Base-by-base conservation (phyloP, 106 monocot genomes). In the Platanthera zijinensis region DNA sequence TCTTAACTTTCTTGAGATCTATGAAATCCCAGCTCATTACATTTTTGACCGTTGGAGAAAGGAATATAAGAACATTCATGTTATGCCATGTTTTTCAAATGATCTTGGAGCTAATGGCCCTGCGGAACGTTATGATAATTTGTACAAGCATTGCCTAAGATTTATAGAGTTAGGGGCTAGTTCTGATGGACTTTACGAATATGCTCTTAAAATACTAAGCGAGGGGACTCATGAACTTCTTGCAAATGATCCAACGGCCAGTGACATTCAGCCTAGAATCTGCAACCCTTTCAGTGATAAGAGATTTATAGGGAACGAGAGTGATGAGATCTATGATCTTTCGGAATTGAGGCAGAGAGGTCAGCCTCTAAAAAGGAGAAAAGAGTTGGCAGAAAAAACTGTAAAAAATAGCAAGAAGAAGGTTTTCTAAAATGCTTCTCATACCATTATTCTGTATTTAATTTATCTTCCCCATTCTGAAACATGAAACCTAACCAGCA, bases 1-100 rank as follows among this genome's bases (percentile, higher is more conserved):
- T 71, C 79, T 82, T 3, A 82, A 86, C 69, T 86, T 82, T 76
- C 66, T 82, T 3, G 85, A 82, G 76, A 69, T 86, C 11, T 86
- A 86, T 82, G 86, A 86, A 80, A 82, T 86, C 51, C 86, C 86
- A 76, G 48, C 82, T 19, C 76, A 77, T 8, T 86, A 74, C 66
- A 70, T 86, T 80, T 39, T 86, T 50, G 76, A 85, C 21, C 85
- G 86, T 17, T 86, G 86, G 86, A 70, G 68, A 48, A 86, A 86
- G 76, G 86, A 86, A 69, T 79, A 74, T 63, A 84, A 84, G 69
- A 63, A 81, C 50, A 73, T 71, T 51, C 80, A 75, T 52, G 17
- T 71, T 51, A 51, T 83, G 69, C 14, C 73, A 66, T 83, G 47
- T 61, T 62, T 78, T 74, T 63, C 83, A 52, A 74, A 62, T 75